Base-by-base conservation (phyloP, 2,329 filamentous ascomycete species). In the Arthrobotrys sphaeroides region DNA sequence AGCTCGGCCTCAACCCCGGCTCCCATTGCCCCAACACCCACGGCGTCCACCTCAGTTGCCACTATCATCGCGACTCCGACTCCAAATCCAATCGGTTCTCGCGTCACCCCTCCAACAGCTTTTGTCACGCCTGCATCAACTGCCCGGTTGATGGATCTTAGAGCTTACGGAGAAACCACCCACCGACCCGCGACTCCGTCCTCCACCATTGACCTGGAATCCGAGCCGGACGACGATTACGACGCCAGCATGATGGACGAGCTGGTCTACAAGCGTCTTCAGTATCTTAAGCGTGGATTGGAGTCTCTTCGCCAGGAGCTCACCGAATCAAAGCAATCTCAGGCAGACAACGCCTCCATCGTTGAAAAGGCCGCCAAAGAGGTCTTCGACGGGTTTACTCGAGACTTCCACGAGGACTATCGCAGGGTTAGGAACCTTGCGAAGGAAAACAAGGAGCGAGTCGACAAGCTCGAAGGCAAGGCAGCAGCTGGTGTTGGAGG, bases 331-430 rank as follows among this genome's bases (percentile, higher is more conserved):
- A 67, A 55, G 24, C 43, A 43, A 12, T 31, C 43, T 5, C 60
- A 65, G 28, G 43, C 18, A 4, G 62, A 57, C 31, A 36, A 47
- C 9, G 33, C 43, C 6, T 43, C n/a, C 9, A 61, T 73, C 9
- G 42, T 66, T 7, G 60, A 74, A 16, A 67, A 59, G 5, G 42
- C 62, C 12, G 60, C 55, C 10, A 61, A 62, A n/a, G 62, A 67
- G 18, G 53, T 57, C n/a, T 74, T 74, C n/a, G 42, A 66, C 31
- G 36, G 26, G 0, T 73, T 73, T 18, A 62, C 61, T 1, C 55
- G 60, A 26, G 60, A 66, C 18, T 61, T 66, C 38, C 62, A 67
- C 3, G 61, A 74, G 18, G 62, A 68, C 53, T 68, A 67, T 22
- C 60, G 20, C 13, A 26, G 20, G 5, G 45, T 67, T 16, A 53